These are phyloP conservation scores for Neopestalotiopsis sp. DNA, from an alignment of 2,329 filamentous ascomycete genomes.

Conservation along the genomic window DNA sequence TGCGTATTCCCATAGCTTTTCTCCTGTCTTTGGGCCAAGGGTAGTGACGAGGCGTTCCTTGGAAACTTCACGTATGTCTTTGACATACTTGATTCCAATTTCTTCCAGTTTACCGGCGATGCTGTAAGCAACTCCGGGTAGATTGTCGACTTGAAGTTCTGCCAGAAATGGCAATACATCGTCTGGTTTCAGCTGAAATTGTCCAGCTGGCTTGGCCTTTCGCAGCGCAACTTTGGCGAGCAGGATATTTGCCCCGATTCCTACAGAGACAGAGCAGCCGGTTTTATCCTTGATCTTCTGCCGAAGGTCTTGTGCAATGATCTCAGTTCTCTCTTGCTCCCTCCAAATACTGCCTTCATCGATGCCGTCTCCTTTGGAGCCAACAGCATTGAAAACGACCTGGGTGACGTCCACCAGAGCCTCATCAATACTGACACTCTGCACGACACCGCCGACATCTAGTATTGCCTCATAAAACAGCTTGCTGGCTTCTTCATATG, in stretches of 20 bases:
- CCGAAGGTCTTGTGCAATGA: conserved; percentile 72
- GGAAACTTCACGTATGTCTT: conserved; percentile 78
- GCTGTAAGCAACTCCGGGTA: conserved; percentile 93
- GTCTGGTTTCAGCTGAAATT: conserved; percentile 85
- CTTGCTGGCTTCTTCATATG: conserved; percentile 89
- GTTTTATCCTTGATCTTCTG: conserved; percentile 75
- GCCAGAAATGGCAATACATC: conserved; percentile 79
- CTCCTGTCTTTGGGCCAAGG: conserved; percentile 90
- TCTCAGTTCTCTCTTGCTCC: conserved; percentile 80
- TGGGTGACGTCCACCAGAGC: conserved; percentile 84
- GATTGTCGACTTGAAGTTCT: conserved; percentile 75
- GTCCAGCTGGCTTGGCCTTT: conserved; percentile 92
- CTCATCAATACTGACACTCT: conserved; percentile 97
- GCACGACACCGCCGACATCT: conserved; percentile 79
- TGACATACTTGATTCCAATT: conserved; percentile 80
- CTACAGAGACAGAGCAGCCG: conserved; percentile 87
- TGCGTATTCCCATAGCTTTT: conserved; percentile 88
- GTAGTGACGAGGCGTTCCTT: conserved; percentile 76
- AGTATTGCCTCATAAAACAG: conserved; percentile 88
- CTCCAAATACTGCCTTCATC: conserved; percentile 74
- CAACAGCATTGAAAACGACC: conserved; percentile 68
- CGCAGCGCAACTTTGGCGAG: conserved; percentile 89
- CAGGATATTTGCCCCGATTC: conserved; percentile 89
- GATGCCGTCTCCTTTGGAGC: conserved; percentile 68
- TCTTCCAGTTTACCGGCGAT: conserved; percentile 89